Conservation (phyloP, 495 filamentous ascomycete genomes). For the Trichoderma orchidacearum region DNA sequence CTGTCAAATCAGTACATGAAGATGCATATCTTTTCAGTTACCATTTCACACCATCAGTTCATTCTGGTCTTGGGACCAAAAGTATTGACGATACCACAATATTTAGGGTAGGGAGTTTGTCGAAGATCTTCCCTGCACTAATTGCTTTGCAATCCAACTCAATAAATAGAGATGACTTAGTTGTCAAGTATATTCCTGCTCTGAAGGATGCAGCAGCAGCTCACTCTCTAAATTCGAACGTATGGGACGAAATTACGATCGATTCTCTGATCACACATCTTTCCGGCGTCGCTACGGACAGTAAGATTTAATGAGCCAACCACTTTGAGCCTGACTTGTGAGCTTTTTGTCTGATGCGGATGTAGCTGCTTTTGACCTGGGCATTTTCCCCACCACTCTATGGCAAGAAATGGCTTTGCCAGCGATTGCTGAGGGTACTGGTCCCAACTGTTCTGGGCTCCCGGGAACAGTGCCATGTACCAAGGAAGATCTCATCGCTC, state of each 20-base stretch:
- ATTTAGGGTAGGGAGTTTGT: conserved; percentile 37
- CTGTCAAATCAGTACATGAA: conserved; percentile 24
- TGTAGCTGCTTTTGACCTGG: conserved; percentile 15
- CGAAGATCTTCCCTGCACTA: conserved; percentile 36
- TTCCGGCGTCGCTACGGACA: conserved; percentile 19
- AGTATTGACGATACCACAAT: conserved; percentile 30
- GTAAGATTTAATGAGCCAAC: conserved; percentile 7
- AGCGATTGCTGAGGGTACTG: conserved; percentile 9
- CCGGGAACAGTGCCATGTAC: conserved; percentile 13
- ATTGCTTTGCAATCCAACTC: conserved; percentile 21
- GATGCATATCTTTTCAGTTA: conserved; percentile 14
- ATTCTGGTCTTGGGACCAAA: conserved; percentile 11
- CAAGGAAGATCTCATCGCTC: conserved; percentile 16
- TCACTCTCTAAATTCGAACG: neutral
- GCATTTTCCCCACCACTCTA: conserved; percentile 8
- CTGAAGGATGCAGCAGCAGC: conserved; percentile 8
- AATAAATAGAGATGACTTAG: conserved; percentile 27
- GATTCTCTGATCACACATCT: conserved; percentile 22
- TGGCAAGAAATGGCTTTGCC: conserved; percentile 18
- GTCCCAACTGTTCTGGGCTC: conserved; percentile 18
- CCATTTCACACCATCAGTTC: conserved; percentile 16
- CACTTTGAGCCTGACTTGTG: neutral
- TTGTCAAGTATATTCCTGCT: conserved; percentile 31
- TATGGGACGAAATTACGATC: conserved; percentile 24
- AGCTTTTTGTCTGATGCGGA: neutral